Evolutionary conservation across 2,329 filamentous ascomycete genomes (phyloP), one percentile per base, ranked within the genome.

Genomic region (Dendrostoma leiphaemia): DNA sequence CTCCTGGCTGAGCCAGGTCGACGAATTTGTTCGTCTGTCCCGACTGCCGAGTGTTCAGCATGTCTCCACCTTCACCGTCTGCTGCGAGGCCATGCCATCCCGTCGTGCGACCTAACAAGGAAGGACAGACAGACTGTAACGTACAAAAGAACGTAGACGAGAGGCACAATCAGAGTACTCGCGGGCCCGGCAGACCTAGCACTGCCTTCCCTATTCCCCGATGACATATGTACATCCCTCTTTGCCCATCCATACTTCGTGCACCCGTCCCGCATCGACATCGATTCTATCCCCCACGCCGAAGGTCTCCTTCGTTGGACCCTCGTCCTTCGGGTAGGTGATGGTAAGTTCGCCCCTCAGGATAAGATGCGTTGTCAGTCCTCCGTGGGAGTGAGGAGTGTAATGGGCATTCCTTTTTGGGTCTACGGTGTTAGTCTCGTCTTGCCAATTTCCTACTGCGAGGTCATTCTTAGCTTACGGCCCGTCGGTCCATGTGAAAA

Each of bases 401-500:
- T 90, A 90, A 68, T 90, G 75, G 26, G 81, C 77, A 65, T 88
- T 85, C 58, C 85, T 88, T 66, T 46, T 35, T 15, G n/a, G n/a
- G n/a, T n/a, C n/a, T n/a, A n/a, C n/a, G n/a, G n/a, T 55, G 61
- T 58, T 58, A 60, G 62, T 51, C 57, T 57, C 35, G 40, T 53
- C 35, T 52, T 53, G 46, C 32, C 5, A 23, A 19, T 12, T 4
- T 8, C 9, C 24, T 47, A 9, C 8, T 17, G 49, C 49, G 38
- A 45, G 40, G 34, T 1, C 19, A 3, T 48, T 17, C 6, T 6
- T 23, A 26, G 78, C 83, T 66, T 78, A 89, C 86, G 85, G 82
- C 21, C 75, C 72, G 68, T 90, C 88, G 7, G 79, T 84, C 86
- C 87, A 90, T 3, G 85, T 89, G 60, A 89, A 89, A 64, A 89